A percentile compares a stretch with the other conserved stretches of the same genome.
Conservation (phyloP, 1,139 yeast genomes). For the Geotrichum macrosporum region DNA sequence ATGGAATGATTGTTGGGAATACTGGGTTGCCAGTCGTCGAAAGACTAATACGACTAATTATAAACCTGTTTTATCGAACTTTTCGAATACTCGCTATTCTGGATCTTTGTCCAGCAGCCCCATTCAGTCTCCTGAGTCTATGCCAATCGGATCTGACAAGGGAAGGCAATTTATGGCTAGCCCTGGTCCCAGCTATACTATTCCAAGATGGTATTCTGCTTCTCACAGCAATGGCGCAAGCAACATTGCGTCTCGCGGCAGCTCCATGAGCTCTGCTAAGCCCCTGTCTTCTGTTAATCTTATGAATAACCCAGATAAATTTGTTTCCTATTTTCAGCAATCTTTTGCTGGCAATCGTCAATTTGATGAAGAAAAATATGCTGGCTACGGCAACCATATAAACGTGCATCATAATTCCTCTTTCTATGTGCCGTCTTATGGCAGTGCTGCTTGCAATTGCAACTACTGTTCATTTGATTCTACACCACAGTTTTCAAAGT, state of each 20-base stretch:
- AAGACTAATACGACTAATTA: slow-evolving; percentile 14
- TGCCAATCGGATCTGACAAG: slow-evolving; percentile 13
- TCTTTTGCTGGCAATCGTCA: slow-evolving; percentile 18
- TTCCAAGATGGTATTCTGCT: slow-evolving; percentile 21
- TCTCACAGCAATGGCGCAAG: slow-evolving; percentile 8
- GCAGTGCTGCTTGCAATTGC: slow-evolving; percentile 19
- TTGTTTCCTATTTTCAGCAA: slow-evolving; percentile 22
- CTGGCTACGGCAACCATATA: slow-evolving; percentile 1
- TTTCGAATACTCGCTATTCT: slow-evolving; percentile 11
- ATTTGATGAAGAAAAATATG: not conserved
- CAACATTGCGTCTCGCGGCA: slow-evolving; percentile 10
- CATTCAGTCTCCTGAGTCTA: slow-evolving; percentile 16
- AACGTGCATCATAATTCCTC: slow-evolving; percentile 10
- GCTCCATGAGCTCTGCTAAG: slow-evolving; percentile 13
- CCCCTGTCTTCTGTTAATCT: not conserved
- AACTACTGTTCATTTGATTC: slow-evolving; percentile 19
- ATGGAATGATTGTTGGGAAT: slow-evolving; percentile 40
- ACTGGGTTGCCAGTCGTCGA: slow-evolving; percentile 25
- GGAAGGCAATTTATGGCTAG: slow-evolving; percentile 15
- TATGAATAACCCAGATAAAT: slow-evolving; percentile 12
- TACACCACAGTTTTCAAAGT: slow-evolving; percentile 18
- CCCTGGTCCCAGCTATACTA: slow-evolving; percentile 20
- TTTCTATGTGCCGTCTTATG: slow-evolving; percentile 18
- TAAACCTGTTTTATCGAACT: slow-evolving; percentile 3
- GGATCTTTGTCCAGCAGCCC: slow-evolving; percentile 17